Base-by-base conservation (phyloP, 106 monocot genomes). In the Platanthera zijinensis region DNA sequence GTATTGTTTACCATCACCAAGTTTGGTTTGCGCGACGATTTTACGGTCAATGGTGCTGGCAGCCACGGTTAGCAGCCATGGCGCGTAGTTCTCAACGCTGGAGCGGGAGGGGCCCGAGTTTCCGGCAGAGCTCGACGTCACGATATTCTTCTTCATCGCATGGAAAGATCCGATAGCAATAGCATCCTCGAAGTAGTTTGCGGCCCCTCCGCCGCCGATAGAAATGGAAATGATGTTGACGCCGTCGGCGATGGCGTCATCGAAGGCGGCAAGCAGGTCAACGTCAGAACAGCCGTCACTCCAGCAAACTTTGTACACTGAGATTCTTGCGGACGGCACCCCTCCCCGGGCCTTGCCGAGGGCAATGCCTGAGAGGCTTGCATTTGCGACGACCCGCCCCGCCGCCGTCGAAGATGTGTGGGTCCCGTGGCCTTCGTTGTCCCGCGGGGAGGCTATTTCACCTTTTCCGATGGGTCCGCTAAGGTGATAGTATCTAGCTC, bases 31-130 rank as follows among this genome's bases (percentile, higher is more conserved):
- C 11, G 83, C 83, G 30, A 77, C 75, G 74, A 83, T 67, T 46
- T 76, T 83, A 48, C 83, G 76, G 68, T 86, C 86, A 17, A 83
- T 77, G 5, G 86, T 83, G 48, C 83, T 78, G 0, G 86, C 86
- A 7, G 80, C 86, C 1, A 87, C 87, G 18, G 87, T 87, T 52
- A 81, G 70, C 15, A 87, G 75, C 87, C 87, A 87, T 5, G 87
- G 87, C 25, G 84, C 87, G 6, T 74, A 74, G 56, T 87, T 87
- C 14, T 73, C 78, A 13, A 87, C 71, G 17, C 70, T 80, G 48
- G 74, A 71, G 14, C 56, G 32, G 12, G 50, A 32, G 13, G 87
- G 87, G 3, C 87, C 87, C 7, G 74, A 17, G 64, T 87, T 87
- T 2, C 87, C 87, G 1, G 87, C 87, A 25, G 87, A 84, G 78